These are phyloP conservation scores for Teratosphaeria viscida DNA, from an alignment of 2,329 filamentous ascomycete species.

Conservation along the genomic window DNA sequence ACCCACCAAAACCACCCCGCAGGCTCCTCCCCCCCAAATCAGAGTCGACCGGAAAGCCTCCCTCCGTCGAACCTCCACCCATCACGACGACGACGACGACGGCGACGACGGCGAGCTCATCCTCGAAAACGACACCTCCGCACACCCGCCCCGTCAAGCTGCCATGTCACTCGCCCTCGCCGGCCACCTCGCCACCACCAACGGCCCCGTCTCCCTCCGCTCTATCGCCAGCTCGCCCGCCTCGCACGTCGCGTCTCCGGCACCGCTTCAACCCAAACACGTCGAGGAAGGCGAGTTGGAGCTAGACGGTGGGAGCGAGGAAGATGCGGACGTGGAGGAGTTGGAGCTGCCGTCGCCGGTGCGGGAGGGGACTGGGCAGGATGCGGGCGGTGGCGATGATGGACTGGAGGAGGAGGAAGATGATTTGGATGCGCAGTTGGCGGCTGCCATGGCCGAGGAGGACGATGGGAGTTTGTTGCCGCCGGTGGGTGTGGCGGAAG, in stretches of 20 bases:
- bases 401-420: background rate
- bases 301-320: background rate
- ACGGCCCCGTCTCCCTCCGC: background rate
- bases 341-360: background rate
- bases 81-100: constrained; percentile 6
- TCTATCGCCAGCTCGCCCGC: background rate
- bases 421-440: background rate
- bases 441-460: background rate
- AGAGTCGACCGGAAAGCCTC: constrained; percentile 22
- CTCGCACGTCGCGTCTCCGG: background rate
- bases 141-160: background rate
- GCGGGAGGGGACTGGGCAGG: background rate
- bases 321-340: background rate
- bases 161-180: background rate
- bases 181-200: background rate
- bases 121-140: constrained; percentile 20
- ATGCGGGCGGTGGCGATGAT: background rate
- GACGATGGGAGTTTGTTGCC: background rate
- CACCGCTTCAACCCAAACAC: background rate
- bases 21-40: constrained; percentile 5
- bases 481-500: background rate
- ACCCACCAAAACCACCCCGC: background rate
- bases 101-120: constrained; percentile 25
- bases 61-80: constrained; percentile 3
- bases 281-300: background rate